phyloP scores from a whole-genome alignment of 2,329 filamentous ascomycete species.

The Dothiorella sarmentorum region DNA sequence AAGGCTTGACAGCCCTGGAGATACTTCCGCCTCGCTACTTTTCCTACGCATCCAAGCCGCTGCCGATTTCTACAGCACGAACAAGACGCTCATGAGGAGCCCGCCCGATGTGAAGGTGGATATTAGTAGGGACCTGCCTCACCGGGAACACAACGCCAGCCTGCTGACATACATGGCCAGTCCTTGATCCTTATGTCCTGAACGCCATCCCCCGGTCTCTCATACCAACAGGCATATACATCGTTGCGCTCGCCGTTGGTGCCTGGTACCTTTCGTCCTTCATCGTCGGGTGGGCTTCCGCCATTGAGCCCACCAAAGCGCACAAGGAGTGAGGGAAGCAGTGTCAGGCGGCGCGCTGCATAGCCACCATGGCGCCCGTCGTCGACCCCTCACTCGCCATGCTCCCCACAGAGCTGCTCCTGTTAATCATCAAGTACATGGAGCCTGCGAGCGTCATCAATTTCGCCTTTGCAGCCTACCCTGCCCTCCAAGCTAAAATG shows the following conservation, averaged over 20 bases:
- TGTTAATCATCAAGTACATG: slow-evolving; percentile 44
- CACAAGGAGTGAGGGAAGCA: slow-evolving; percentile 31
- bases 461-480: slow-evolving; percentile 47
- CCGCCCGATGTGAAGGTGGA: slow-evolving; percentile 76
- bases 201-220: slow-evolving; percentile 79
- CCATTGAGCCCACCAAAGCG: slow-evolving; percentile 26
- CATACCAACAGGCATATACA: slow-evolving; percentile 66
- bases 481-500: slow-evolving; percentile 39
- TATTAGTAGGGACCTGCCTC: slow-evolving; percentile 45
- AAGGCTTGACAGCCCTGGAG: not conserved
- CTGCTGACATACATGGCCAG: slow-evolving; percentile 31
- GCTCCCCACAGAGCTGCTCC: slow-evolving; percentile 47
- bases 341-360: not conserved
- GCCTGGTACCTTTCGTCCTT: slow-evolving; percentile 50
- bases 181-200: slow-evolving; percentile 80
- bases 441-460: slow-evolving; percentile 41
- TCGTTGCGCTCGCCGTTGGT: slow-evolving; percentile 57
- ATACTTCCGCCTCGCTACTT: slow-evolving; percentile 51
- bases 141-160: not conserved
- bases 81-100: slow-evolving; percentile 69
- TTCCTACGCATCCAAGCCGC: slow-evolving; percentile 72
- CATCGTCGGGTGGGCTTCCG: slow-evolving; percentile 35
- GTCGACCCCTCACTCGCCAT: slow-evolving; percentile 11
- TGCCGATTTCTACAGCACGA: slow-evolving; percentile 80
- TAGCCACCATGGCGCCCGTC: not conserved